Base-by-base conservation (phyloP, 768 basidiomycete genomes). In the Flagelloscypha sp. region DNA sequence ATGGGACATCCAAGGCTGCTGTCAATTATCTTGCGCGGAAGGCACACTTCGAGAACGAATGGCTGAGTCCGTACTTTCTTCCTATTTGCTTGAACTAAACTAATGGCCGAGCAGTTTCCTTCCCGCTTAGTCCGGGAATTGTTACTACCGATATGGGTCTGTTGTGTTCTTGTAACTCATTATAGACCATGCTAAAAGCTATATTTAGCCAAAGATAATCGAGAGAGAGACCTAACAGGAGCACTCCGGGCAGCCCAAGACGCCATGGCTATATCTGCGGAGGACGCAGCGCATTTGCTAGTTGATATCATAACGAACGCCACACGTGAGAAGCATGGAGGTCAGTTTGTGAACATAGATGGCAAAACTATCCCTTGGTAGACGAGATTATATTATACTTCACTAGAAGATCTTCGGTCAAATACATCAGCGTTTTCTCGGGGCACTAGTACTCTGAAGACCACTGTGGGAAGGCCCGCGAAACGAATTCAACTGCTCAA, bases 361-460 rank as follows among this genome's bases (percentile, higher is more conserved):
- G 34, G 34, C 13, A 35, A 5, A 6, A 25, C 13, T 18, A 32
- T 35, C 9, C 34, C 34, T 24, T 35, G 34, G 34, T 35, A 24
- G 27, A 36, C 37, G 20, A 36, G 37, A n/a, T 36, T 21, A 42
- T 36, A 27, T 33, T 41, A 40, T 47, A 40, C 17, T 43, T 36
- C 27, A 20, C 19, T 40, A n/a, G n/a, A n/a, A n/a, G n/a, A n/a
- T n/a, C n/a, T n/a, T n/a, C n/a, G n/a, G n/a, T n/a, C n/a, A n/a
- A n/a, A n/a, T n/a, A n/a, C n/a, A n/a, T n/a, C n/a, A n/a, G n/a
- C n/a, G n/a, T n/a, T n/a, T n/a, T n/a, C n/a, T n/a, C n/a, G n/a
- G n/a, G n/a, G n/a, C n/a, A n/a, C n/a, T n/a, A n/a, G n/a, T n/a
- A n/a, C n/a, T n/a, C n/a, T n/a, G n/a, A n/a, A n/a, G n/a, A n/a